Evolutionary conservation across 2,329 filamentous ascomycete genomes (phyloP).

Genomic region (Aureobasidium sp.): DNA sequence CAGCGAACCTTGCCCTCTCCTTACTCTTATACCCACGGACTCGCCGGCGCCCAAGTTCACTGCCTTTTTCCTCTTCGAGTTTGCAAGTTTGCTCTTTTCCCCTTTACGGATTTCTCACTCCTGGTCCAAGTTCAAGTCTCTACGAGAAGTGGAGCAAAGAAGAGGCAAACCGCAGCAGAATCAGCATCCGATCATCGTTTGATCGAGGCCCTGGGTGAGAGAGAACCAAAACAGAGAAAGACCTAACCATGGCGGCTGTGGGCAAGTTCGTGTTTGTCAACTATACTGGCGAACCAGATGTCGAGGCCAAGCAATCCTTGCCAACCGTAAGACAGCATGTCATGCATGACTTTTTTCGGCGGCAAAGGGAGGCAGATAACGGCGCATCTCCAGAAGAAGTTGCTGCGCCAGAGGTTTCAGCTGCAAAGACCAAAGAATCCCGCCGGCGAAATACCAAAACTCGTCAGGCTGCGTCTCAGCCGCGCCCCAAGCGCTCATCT

Average conservation of each 20-base stretch:
- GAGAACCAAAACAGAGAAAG: constrained; percentile 3
- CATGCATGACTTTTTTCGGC: constrained; percentile 11
- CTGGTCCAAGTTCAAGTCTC: background rate
- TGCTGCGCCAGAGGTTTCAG: constrained; percentile 7
- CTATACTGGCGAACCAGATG: constrained; percentile 9
- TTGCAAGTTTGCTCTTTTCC: constrained; percentile 2
- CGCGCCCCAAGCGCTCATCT: background rate
- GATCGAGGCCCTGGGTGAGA: background rate
- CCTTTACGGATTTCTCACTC: constrained; percentile 1
- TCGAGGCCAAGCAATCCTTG: constrained; percentile 10
- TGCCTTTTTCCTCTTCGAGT: constrained; percentile 11
- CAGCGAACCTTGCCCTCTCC: background rate
- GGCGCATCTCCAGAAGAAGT: background rate
- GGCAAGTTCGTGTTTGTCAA: constrained; percentile 11
- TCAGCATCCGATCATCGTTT: background rate
- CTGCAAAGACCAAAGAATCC: background rate
- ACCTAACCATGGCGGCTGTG: constrained; percentile 5
- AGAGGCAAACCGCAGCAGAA: constrained; percentile 8
- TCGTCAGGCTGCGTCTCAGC: constrained; percentile 10
- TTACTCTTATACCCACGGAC: constrained; percentile 8
- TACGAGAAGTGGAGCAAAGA: background rate
- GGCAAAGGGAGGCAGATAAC: constrained; percentile 10
- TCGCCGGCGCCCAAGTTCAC: constrained; percentile 4
- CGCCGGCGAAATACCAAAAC: constrained; percentile 9
- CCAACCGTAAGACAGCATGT: constrained; percentile 11